phyloP scores from a whole-genome alignment of 768 basidiomycete species.

The Leccinum broughii region DNA sequence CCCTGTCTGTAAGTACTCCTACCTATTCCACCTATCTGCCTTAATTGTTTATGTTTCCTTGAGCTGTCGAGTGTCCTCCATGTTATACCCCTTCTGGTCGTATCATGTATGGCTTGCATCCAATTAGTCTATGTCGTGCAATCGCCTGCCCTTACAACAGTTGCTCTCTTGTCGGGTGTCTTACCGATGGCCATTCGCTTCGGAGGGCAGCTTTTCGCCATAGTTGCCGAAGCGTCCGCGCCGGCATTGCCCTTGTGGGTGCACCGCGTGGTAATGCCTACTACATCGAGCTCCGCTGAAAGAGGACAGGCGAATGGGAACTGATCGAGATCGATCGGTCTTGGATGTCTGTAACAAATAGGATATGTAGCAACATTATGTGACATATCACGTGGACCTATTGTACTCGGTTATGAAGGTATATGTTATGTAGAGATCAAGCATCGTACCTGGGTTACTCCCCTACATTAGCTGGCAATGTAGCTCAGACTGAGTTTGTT shows the following conservation, averaged over 20 bases:
- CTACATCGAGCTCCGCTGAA: neutral
- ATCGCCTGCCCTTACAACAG: constrained; percentile 12
- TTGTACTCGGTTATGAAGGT: too few relatives aligned
- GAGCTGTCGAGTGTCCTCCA: constrained; percentile 18
- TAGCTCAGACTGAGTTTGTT: neutral
- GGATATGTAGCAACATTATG: too few relatives aligned
- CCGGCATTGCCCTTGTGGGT: neutral
- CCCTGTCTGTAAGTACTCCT: constrained; percentile 7
- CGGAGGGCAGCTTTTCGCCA: neutral
- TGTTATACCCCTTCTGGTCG: constrained; percentile 19
- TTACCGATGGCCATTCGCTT: constrained; percentile 11
- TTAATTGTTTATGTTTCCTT: neutral
- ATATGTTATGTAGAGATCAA: too few relatives aligned
- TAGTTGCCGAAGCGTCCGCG: neutral
- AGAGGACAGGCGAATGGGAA: neutral
- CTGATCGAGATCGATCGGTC: neutral
- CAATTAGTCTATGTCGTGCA: constrained; percentile 7
- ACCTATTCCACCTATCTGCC: neutral
- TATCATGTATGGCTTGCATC: constrained; percentile 9
- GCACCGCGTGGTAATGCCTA: neutral
- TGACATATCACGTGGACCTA: too few relatives aligned
- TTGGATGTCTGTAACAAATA: neutral
- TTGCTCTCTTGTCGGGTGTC: constrained; percentile 10
- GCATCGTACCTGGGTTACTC: too few relatives aligned
- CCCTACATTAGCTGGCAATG: too few relatives aligned